phyloP scores from a whole-genome alignment of 768 basidiomycete genomes.

The Trametes cingulata region DNA sequence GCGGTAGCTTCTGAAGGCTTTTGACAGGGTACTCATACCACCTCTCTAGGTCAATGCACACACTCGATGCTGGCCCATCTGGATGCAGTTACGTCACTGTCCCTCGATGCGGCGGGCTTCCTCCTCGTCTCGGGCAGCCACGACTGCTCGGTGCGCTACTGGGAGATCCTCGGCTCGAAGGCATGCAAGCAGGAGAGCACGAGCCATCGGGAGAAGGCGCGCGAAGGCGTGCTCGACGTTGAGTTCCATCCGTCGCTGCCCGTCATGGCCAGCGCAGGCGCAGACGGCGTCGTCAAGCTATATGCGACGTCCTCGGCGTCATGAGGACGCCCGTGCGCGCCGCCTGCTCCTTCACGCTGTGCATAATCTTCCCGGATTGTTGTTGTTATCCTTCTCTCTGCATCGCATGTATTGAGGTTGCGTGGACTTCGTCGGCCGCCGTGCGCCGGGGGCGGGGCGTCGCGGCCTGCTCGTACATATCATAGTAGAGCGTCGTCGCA shows the following conservation, averaged over 20 bases:
- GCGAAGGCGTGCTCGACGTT: slow-evolving; percentile 89
- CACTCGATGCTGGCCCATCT: slow-evolving; percentile 90
- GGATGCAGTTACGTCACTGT: slow-evolving; percentile 88
- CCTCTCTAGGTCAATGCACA: slow-evolving; percentile 70
- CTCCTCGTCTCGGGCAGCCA: slow-evolving; percentile 88
- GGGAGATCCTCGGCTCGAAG: slow-evolving; percentile 83
- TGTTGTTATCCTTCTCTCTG: neutral
- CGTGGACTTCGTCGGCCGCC: slow-evolving; percentile 8
- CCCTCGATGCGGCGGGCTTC: slow-evolving; percentile 85
- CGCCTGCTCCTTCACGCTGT: neutral
- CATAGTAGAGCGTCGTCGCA: neutral
- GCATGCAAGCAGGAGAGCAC: slow-evolving; percentile 89
- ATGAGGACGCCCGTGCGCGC: slow-evolving; percentile 43
- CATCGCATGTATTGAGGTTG: slow-evolving; percentile 4
- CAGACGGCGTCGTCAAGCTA: slow-evolving; percentile 90
- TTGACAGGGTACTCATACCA: neutral
- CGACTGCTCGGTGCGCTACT: slow-evolving; percentile 93
- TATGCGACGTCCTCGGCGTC: slow-evolving; percentile 75
- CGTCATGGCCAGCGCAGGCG: slow-evolving; percentile 92
- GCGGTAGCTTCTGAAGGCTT: neutral
- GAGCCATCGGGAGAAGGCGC: slow-evolving; percentile 84
- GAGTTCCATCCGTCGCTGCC: slow-evolving; percentile 82
- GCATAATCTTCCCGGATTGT: neutral
- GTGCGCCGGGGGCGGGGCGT: neutral
- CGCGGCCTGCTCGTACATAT: neutral